Evolutionary conservation across 176 grass and related monocot genomes (phyloP), one percentile per base, ranked within the genome.

Genomic region (Phoenix dactylifera): DNA sequence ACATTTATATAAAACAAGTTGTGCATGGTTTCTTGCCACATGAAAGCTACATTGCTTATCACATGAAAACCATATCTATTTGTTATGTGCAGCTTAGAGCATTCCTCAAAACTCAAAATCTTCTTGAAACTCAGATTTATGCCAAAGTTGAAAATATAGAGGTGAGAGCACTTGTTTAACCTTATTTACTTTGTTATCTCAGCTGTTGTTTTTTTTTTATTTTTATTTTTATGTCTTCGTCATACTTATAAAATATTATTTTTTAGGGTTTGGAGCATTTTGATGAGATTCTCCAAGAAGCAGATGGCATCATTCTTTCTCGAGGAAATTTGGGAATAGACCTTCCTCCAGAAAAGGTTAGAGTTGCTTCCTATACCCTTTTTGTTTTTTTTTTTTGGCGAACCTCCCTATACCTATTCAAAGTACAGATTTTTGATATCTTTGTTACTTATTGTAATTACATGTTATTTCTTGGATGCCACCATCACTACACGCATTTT

Each of bases 281-380:
- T 83, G 81, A 97, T 85, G 93, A 91, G 53, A 97, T 97, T 85
- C 87, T 97, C 48, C 18, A 91, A 82, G 87, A 88, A 72, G 84
- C 93, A 1, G 87, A 97, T 76, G 84, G 84, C 55, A 77, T 97
- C 64, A 88, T 97, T 72, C 74, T 91, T 73, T 85, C 87, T 70
- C 68, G 87, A 73, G 92, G 92, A 66, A 68, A 91, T 51, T 53
- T 97, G 20, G 92, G 87, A 73, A 85, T 97, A 39, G 92, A 97
- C 63, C 92, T 97, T 68, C 92, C 87, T 63, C 92, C 92, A 54
- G 81, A 97, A 69, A 86, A 82, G 61, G 87, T 97, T 83, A 72
- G 35, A 44, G 35, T 44, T 44, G 35, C 35, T 44, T 44, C 9
- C 35, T 44, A 44, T 44, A 12, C 35, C 35, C 1, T 44, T 3